Base-by-base conservation (phyloP, 2,329 filamentous ascomycete genomes). In the Cladorrhinum sp. region DNA sequence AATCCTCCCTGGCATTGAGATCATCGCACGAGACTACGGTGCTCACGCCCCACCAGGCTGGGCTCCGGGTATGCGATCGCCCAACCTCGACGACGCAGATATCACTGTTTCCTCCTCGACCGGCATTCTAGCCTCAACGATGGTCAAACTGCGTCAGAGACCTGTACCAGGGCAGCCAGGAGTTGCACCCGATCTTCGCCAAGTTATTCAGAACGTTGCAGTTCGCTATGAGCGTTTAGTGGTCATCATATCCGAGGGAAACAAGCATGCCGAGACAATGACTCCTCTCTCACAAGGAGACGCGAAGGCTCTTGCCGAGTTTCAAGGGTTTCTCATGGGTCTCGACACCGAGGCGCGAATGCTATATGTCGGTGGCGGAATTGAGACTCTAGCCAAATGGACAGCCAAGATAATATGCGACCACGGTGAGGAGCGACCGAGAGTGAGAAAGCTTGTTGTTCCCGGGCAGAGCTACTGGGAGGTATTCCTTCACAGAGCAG, bases 71-170 rank as follows among this genome's bases (percentile, higher is more conserved):
- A 29, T 74, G 2, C 61, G 67, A 3, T 79, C 77, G 0, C 64
- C 74, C 0, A 71, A 82, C 1, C 74, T 75, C 1, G 74, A 77
- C 5, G 89, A 92, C 71, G 88, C 90, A 2, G 92, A 96, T 67
- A 73, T 96, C 2, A 82, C 89, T 1, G 67, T 93, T 4, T 90
- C 90, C 0, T 85, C 90, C 0, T 79, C 78, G 0, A 85, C 83
- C 0, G 92, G 90, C 0, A 75, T 96, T 2, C 72, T 96, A 0
- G 69, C 90, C 20, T 90, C 90, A 0, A 90, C 84, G 0, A 76
- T 93, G 4, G 84, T 93, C 62, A 85, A 88, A 65, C 79, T 89
- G 24, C 88, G 87, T 49, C 93, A 96, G 68, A 84, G 81, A 52
- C 79, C 88, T 2, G 77, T 92, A 0, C 90, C 91, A 0, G 72